These are phyloP conservation scores for Pezicula rhizophila DNA, from an alignment of 2,329 filamentous ascomycete genomes.

Conservation along the genomic window DNA sequence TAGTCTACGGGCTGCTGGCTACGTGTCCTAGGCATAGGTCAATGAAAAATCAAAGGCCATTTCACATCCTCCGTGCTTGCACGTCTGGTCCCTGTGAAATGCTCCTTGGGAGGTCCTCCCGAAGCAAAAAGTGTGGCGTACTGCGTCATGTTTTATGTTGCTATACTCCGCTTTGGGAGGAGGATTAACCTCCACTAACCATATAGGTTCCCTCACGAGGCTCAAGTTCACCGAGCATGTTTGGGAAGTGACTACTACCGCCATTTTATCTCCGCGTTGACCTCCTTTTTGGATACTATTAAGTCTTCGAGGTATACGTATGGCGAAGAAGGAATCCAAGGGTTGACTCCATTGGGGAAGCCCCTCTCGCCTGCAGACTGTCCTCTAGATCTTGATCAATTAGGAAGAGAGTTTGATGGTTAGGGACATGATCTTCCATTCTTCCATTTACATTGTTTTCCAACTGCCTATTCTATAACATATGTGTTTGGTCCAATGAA, in stretches of 20 bases:
- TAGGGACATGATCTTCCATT: slow-evolving; percentile 55
- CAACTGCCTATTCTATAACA: not conserved
- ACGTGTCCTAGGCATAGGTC: slow-evolving; percentile 23
- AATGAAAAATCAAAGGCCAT: slow-evolving; percentile 52
- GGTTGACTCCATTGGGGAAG: slow-evolving; percentile 35
- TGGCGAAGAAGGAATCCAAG: slow-evolving; percentile 72
- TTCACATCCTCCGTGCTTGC: slow-evolving; percentile 48
- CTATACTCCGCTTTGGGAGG: slow-evolving; percentile 28
- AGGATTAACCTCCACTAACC: slow-evolving; percentile 22
- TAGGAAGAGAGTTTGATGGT: slow-evolving; percentile 78
- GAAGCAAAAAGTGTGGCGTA: slow-evolving; percentile 38
- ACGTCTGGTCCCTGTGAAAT: slow-evolving; percentile 51
- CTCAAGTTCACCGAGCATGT: not conserved
- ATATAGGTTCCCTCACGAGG: not conserved
- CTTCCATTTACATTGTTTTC: not conserved
- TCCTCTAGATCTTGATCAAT: slow-evolving; percentile 53
- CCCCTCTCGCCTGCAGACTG: slow-evolving; percentile 77
- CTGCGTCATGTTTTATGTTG: slow-evolving; percentile 17
- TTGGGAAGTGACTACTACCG: slow-evolving; percentile 34
- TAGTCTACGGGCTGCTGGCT: slow-evolving; percentile 7
- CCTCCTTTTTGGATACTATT: slow-evolving; percentile 44
- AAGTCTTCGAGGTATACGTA: slow-evolving; percentile 90
- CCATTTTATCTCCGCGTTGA: slow-evolving; percentile 86
- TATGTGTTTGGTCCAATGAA: too few species aligned
- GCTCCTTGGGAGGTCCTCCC: slow-evolving; percentile 71